Evolutionary conservation across 2,329 filamentous ascomycete genomes (phyloP).

Genomic region (Madurella mycetomatis): DNA sequence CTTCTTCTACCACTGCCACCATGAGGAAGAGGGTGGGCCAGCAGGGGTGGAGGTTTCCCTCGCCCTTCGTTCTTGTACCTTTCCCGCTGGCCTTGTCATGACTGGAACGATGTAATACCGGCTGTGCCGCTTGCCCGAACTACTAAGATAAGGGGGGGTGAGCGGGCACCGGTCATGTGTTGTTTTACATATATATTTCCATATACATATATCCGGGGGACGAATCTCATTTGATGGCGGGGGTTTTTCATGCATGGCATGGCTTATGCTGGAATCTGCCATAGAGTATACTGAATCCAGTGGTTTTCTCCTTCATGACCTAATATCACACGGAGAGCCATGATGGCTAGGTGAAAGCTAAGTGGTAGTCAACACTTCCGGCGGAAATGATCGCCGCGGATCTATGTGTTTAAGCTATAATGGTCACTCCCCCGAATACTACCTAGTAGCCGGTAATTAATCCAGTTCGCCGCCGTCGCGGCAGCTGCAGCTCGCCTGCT

Average conservation of each 20-base stretch:
- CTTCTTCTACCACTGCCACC: neutral
- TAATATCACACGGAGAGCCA: too few relatives aligned
- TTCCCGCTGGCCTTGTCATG: conserved; percentile 10
- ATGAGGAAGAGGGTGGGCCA: conserved; percentile 4
- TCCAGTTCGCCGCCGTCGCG: too few relatives aligned
- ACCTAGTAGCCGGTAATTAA: too few relatives aligned
- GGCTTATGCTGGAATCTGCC: conserved; percentile 4
- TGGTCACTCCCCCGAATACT: too few relatives aligned
- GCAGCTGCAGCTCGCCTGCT: too few relatives aligned
- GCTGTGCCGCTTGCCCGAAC: conserved; percentile 1
- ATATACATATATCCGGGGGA: neutral
- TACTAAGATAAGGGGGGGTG: neutral
- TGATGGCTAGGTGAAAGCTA: too few relatives aligned
- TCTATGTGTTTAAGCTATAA: too few relatives aligned
- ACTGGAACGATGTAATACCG: conserved; percentile 14
- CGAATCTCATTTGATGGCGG: neutral
- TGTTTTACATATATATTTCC: neutral
- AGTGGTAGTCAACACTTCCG: too few relatives aligned
- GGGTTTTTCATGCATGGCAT: conserved; percentile 6
- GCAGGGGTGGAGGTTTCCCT: neutral
- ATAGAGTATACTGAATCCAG: conserved; percentile 3
- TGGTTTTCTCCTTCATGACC: too few relatives aligned
- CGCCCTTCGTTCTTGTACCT: neutral
- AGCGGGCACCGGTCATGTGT: neutral
- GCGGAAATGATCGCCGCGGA: too few relatives aligned